phyloP scores from a whole-genome alignment of 345 rosid genomes.

The Brassica nigra region DNA sequence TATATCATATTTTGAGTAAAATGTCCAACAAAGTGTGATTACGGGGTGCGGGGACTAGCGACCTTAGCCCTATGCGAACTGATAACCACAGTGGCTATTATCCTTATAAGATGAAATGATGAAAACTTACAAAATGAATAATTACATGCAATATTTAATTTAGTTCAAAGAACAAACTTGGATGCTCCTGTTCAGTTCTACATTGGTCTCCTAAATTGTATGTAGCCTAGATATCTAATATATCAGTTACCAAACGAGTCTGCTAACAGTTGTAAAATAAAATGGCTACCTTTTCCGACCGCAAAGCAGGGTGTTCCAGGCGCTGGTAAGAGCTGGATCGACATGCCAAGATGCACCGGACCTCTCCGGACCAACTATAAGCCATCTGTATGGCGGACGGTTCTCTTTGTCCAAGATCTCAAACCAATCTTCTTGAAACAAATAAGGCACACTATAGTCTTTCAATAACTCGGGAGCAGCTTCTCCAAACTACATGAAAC shows the following conservation, averaged over 20 bases:
- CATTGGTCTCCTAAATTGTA: not conserved
- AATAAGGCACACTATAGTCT: slow-evolving; percentile 77
- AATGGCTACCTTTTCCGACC: slow-evolving; percentile 82
- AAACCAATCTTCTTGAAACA: slow-evolving; percentile 90
- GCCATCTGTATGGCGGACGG: slow-evolving; percentile 91
- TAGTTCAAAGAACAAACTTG: not conserved
- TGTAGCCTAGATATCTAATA: not conserved
- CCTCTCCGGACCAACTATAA: slow-evolving; percentile 95
- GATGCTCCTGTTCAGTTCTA: not conserved
- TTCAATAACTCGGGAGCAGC: slow-evolving; percentile 72
- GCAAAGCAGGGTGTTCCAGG: slow-evolving; percentile 93
- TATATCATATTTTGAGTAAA: not conserved
- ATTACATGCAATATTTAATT: not conserved
- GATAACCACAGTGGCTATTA: slow-evolving; percentile 6
- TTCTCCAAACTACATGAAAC: slow-evolving; percentile 78
- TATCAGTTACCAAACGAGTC: not conserved
- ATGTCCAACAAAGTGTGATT: not conserved
- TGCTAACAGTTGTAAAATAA: not conserved
- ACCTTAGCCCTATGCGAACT: not conserved
- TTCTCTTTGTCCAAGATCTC: slow-evolving; percentile 68
- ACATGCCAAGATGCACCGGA: slow-evolving; percentile 99
- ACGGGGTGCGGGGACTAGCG: not conserved
- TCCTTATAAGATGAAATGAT: not conserved
- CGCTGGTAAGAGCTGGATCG: slow-evolving; percentile 97
- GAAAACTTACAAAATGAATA: not conserved